phyloP scores from a whole-genome alignment of 2,329 filamentous ascomycete species.

The Diaporthe vaccinii region DNA sequence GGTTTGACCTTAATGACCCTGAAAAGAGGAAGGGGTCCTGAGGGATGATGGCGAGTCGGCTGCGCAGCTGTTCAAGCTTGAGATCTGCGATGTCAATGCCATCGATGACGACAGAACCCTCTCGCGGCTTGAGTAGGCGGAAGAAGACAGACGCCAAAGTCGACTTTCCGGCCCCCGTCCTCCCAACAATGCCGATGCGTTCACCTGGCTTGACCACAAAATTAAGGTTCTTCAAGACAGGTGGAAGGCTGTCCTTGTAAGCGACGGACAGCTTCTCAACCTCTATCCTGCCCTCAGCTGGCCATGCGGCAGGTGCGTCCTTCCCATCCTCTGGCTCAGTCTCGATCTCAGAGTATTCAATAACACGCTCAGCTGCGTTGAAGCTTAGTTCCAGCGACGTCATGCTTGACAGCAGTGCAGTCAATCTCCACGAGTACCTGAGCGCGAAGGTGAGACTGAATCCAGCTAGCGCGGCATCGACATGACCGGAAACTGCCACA shows the following conservation, averaged over 20 bases:
- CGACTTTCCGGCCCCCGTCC: slow-evolving; percentile 76
- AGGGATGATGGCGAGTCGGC: slow-evolving; percentile 74
- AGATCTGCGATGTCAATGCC: slow-evolving; percentile 68
- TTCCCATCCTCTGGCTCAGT: slow-evolving; percentile 53
- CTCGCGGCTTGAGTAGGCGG: slow-evolving; percentile 63
- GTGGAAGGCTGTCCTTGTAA: slow-evolving; percentile 53
- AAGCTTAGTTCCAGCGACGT: slow-evolving; percentile 56
- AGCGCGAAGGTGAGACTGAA: slow-evolving; percentile 57
- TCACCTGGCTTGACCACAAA: slow-evolving; percentile 64
- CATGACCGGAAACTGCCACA: slow-evolving; percentile 51
- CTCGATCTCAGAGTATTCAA: slow-evolving; percentile 58
- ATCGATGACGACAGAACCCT: slow-evolving; percentile 60
- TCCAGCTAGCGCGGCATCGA: slow-evolving; percentile 56
- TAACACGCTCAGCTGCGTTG: slow-evolving; percentile 58
- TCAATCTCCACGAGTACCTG: slow-evolving; percentile 52
- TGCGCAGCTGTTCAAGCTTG: slow-evolving; percentile 71
- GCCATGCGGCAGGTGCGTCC: slow-evolving; percentile 57
- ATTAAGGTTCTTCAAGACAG: slow-evolving; percentile 54
- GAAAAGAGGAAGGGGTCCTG: slow-evolving; percentile 77
- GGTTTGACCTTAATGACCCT: slow-evolving; percentile 73
- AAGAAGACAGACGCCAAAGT: slow-evolving; percentile 75
- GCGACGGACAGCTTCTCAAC: slow-evolving; percentile 54
- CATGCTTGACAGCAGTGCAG: slow-evolving; percentile 52
- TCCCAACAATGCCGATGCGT: slow-evolving; percentile 74
- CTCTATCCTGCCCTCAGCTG: slow-evolving; percentile 54